Conservation (phyloP, 305 asterid species). For the Fraxinus nigra region DNA sequence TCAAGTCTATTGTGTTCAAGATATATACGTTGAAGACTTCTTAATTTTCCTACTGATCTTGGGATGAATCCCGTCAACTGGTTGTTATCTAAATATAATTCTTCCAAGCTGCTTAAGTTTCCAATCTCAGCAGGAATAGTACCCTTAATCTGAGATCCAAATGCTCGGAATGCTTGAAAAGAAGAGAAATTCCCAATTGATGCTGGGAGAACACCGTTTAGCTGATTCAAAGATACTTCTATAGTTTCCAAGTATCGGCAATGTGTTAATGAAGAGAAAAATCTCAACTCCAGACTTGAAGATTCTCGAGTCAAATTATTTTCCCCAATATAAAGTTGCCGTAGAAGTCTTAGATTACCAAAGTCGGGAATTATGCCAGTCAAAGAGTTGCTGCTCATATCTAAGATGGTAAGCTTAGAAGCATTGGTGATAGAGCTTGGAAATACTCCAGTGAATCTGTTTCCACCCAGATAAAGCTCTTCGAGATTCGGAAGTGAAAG, state of each 20-base stretch:
- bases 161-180: background rate
- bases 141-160: conserved; percentile 15
- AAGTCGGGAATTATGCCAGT: conserved; percentile 10
- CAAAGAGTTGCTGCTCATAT: background rate
- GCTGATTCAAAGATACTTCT: conserved; percentile 11
- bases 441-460: conserved; percentile 16
- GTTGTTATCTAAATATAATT: background rate
- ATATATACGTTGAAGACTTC: background rate
- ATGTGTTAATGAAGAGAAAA: conserved; percentile 17
- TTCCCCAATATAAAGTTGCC: background rate
- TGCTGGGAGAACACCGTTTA: conserved; percentile 17
- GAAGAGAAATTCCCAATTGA: conserved; percentile 24
- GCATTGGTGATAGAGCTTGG: conserved; percentile 25
- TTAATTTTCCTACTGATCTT: background rate
- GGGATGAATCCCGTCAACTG: conserved; percentile 22
- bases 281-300: background rate
- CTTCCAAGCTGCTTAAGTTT: conserved; percentile 13
- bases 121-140: conserved; percentile 18
- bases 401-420: conserved; percentile 11
- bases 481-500: conserved; percentile 19
- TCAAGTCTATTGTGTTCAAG: conserved; percentile 4
- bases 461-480: background rate
- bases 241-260: background rate
- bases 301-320: conserved; percentile 11
- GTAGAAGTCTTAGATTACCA: conserved; percentile 11